Conservation (phyloP, 2,329 filamentous ascomycete species). For the Scorias spongiosa region DNA sequence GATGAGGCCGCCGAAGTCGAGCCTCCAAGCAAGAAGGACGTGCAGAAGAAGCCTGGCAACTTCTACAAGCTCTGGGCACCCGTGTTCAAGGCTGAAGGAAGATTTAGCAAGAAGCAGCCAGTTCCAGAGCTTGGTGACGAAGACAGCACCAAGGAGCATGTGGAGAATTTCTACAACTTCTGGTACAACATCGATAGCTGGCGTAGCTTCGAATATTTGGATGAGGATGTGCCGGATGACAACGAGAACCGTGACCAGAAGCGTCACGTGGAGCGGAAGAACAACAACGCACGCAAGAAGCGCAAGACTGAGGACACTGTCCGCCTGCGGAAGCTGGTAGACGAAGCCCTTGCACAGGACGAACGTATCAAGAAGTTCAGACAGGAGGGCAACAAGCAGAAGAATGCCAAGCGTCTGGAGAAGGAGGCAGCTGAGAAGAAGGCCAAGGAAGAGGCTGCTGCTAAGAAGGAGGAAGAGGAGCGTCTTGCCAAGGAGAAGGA, state of each 20-base stretch:
- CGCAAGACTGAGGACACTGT: constrained; percentile 97
- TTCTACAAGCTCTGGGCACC: constrained; percentile 91
- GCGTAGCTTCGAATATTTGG: constrained; percentile 93
- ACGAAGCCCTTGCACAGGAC: constrained; percentile 69
- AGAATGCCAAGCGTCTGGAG: constrained; percentile 88
- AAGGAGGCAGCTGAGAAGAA: constrained; percentile 85
- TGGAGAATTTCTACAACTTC: constrained; percentile 97
- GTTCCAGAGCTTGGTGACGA: constrained; percentile 77
- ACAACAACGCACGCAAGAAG: constrained; percentile 94
- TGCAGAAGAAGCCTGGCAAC: constrained; percentile 55
- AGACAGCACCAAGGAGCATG: constrained; percentile 72
- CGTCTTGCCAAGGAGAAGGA: constrained; percentile 64
- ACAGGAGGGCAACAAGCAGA: constrained; percentile 76
- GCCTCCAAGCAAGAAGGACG: constrained; percentile 81
- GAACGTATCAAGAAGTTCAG: constrained; percentile 97
- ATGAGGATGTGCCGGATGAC: constrained; percentile 97
- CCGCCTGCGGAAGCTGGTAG: constrained; percentile 76
- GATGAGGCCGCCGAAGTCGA: constrained; percentile 88
- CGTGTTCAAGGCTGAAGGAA: constrained; percentile 80
- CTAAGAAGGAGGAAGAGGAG: constrained; percentile 72
- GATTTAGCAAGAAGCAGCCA: constrained; percentile 83
- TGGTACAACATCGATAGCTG: constrained; percentile 99
- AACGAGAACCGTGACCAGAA: constrained; percentile 99
- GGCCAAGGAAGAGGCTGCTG: constrained; percentile 67
- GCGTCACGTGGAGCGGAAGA: constrained; percentile 96